phyloP scores from a whole-genome alignment of 371 early-diverging fungal species.

The Paramicrosporidium saccamoebae region DNA sequence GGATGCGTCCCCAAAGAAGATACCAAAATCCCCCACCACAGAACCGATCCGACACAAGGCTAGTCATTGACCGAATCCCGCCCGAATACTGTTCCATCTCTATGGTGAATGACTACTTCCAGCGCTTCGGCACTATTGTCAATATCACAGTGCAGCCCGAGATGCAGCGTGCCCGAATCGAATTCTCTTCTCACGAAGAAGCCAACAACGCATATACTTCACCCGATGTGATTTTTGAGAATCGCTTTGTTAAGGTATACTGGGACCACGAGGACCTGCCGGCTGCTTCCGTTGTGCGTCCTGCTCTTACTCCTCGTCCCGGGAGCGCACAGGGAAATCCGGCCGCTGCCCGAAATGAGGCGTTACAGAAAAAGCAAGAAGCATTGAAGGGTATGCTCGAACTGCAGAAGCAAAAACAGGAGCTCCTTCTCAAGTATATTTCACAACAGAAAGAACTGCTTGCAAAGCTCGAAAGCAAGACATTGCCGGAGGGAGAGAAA shows the following conservation, averaged over 20 bases:
- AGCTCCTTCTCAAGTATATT: constrained; percentile 15
- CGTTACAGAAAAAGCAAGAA: constrained; percentile 10
- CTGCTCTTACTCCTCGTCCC: constrained; percentile 4
- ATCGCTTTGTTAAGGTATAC: constrained; percentile 56
- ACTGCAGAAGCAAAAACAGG: constrained; percentile 16
- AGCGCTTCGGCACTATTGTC: constrained; percentile 25
- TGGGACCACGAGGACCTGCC: constrained; percentile 15
- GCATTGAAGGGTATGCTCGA: constrained; percentile 14
- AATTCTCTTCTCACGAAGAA: constrained; percentile 17
- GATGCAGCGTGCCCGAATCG: constrained; percentile 16
- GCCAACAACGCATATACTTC: constrained; percentile 30
- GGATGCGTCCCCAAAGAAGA: too few relatives aligned
- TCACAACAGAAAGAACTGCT: constrained; percentile 18
- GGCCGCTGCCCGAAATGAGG: background rate
- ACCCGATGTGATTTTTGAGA: constrained; percentile 48
- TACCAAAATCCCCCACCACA: too few relatives aligned
- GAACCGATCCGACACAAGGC: too few relatives aligned
- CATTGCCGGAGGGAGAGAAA: too few relatives aligned
- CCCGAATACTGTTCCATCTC: constrained; percentile 17
- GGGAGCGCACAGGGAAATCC: constrained; percentile 5
- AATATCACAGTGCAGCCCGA: constrained; percentile 22
- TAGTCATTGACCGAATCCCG: constrained; percentile 39
- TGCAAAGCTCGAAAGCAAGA: too few relatives aligned
- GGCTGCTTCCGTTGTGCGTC: constrained; percentile 2
- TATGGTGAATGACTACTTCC: constrained; percentile 28